Percentiles rank a stretch among this genome's conserved stretches.
Evolutionary conservation across 2,329 filamentous ascomycete genomes (phyloP).

Genomic region (Mycosphaerella arachidis): DNA sequence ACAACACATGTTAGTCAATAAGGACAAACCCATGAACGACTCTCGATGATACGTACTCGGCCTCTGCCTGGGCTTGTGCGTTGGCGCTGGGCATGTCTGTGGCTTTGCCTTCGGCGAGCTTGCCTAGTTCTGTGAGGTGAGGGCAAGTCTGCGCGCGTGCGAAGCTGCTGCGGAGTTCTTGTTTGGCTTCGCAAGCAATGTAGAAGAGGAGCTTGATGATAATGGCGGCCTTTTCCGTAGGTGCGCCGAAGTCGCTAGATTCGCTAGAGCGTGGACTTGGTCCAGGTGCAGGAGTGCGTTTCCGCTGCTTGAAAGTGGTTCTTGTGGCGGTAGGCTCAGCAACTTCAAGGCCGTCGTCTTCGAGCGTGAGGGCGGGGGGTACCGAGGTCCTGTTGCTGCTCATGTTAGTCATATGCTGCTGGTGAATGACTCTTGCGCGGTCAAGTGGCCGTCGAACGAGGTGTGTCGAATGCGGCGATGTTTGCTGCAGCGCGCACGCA

Average conservation of each 20-base stretch:
- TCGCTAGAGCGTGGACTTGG: background rate
- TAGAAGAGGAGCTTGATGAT: background rate
- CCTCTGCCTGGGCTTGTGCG: background rate
- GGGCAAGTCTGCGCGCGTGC: background rate
- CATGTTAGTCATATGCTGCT: background rate
- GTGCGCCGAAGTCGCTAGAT: background rate
- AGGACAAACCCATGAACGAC: background rate
- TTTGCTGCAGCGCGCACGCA: background rate
- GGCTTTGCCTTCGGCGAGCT: background rate
- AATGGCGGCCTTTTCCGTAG: background rate
- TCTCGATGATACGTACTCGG: background rate
- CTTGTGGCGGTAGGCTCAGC: background rate
- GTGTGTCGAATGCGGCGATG: background rate
- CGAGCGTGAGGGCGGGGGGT: background rate
- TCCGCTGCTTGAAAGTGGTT: background rate
- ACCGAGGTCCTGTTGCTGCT: background rate
- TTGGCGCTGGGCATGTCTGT: background rate
- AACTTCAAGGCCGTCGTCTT: background rate
- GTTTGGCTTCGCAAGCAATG: background rate
- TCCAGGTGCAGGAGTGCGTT: background rate
- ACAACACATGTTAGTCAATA: background rate
- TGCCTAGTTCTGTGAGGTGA: slow-evolving; percentile 2
- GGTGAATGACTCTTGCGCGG: background rate
- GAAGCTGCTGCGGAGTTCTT: background rate
- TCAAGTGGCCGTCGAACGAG: background rate